Evolutionary conservation across 1,284 basidiomycete species (phyloP), one percentile per base, ranked within the genome.

Genomic region (Malassezia nana): DNA sequence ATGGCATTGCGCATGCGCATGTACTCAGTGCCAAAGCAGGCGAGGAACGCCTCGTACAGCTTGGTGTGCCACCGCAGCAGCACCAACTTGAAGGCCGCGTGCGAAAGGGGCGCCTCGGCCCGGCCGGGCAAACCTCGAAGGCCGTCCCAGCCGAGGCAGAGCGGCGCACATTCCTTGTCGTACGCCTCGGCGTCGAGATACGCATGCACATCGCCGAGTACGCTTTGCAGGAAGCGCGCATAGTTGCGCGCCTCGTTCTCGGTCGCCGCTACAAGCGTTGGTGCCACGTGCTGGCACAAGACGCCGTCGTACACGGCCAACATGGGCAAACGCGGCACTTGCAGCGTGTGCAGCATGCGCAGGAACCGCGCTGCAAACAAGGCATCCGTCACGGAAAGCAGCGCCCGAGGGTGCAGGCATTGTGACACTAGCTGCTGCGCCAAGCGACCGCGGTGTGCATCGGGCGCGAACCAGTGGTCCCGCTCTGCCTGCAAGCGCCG

Each of bases 241-340:
- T 91, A 91, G 75, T 95, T 98, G 52, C 86, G 83, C 6, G 90
- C 90, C 76, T 99, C 92, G 65, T 87, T 89, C 77, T 94, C 92
- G 48, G 89, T 94, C 65, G 88, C 91, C 1, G 87, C 85, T 73
- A 91, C 95, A 24, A 96, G 79, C 9, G 90, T 81, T 7, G 84
- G 83, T 41, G 87, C 84, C 12, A 67, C 63, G 41, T 73, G 67
- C 35, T 71, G 67, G 15, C 58, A 56, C 53, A 72, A 64, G 62
- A 87, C 83, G 57, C 89, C 85, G 29, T 84, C 83, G 49, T 94
- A 82, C 25, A 92, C 78, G 83, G 89, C 81, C 9, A 94, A 75
- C 0, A 89, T 90, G 28, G 85, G 83, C 73, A 96, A 96, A 4
- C 85, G 84, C 10, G 83, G 82, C 0, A 90, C 89, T 12, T 88